Percentiles rank a stretch among this genome's conserved stretches.
phyloP scores from a whole-genome alignment of 768 basidiomycete species.

The Nidula microcarpa region DNA sequence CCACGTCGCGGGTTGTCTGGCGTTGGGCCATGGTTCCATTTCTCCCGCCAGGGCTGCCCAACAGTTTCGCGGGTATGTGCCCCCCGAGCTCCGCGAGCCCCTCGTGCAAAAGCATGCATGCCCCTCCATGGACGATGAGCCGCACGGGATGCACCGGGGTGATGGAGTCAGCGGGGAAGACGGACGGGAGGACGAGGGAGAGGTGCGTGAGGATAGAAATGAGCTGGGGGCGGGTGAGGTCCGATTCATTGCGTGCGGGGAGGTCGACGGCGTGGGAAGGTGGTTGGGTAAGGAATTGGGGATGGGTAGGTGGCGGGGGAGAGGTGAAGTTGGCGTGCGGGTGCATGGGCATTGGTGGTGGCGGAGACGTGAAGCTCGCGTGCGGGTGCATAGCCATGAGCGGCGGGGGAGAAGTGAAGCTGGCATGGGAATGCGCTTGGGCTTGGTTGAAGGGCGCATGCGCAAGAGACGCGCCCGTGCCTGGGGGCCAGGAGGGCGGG shows the following conservation, averaged over 20 bases:
- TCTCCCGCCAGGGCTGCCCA: slow-evolving; percentile 12
- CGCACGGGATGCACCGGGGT: slow-evolving; percentile 38
- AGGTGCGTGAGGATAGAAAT: slow-evolving; percentile 43
- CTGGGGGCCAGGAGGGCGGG: too few species aligned
- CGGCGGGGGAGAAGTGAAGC: too few species aligned
- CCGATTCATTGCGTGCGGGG: slow-evolving; percentile 32
- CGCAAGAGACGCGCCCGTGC: too few species aligned
- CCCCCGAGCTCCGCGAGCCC: slow-evolving; percentile 27
- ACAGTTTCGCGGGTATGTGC: slow-evolving; percentile 6
- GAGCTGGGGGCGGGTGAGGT: slow-evolving; percentile 41
- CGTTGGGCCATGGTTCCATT: slow-evolving; percentile 32
- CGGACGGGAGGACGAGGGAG: slow-evolving; percentile 35
- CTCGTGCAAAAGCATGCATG: slow-evolving; percentile 68
- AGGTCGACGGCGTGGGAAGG: neutral
- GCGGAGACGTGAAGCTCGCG: too few species aligned
- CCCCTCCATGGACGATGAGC: slow-evolving; percentile 69
- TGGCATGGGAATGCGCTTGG: too few species aligned
- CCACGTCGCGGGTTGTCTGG: slow-evolving; percentile 61
- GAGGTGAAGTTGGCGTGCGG: neutral
- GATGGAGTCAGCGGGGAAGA: slow-evolving; percentile 29
- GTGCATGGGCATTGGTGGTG: neutral
- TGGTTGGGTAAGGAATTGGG: neutral
- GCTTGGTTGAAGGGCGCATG: too few species aligned
- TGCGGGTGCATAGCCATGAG: too few species aligned
- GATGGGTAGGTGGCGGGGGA: neutral